These are phyloP conservation scores for Phragmites australis DNA, from an alignment of 176 grass and related monocot genomes.

Conservation along the genomic window DNA sequence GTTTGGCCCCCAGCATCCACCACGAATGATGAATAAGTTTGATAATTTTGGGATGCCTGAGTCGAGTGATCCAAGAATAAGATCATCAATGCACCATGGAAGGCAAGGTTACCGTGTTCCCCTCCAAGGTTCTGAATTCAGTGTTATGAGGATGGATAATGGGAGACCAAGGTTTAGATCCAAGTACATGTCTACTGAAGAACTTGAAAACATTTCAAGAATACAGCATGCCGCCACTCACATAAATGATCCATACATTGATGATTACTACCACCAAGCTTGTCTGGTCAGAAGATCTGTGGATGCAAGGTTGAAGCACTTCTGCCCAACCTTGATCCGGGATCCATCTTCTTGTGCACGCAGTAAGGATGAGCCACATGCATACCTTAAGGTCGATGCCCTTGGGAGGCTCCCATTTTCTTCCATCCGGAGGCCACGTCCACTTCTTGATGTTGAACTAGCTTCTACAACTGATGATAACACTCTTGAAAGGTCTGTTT, in stretches of 20 bases:
- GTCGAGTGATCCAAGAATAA: slow-evolving; percentile 57
- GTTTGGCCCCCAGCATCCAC: slow-evolving; percentile 45
- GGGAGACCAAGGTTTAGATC: slow-evolving; percentile 56
- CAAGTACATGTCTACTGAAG: slow-evolving; percentile 69
- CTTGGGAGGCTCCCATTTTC: slow-evolving; percentile 86
- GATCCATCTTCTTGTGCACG: slow-evolving; percentile 52
- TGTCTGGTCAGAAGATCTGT: slow-evolving; percentile 68
- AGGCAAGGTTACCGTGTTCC: slow-evolving; percentile 42
- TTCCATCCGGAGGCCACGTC: slow-evolving; percentile 73
- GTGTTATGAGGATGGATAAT: slow-evolving; percentile 57
- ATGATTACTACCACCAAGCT: slow-evolving; percentile 95
- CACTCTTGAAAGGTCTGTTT: slow-evolving; percentile 46
- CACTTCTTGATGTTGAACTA: slow-evolving; percentile 82
- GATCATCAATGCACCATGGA: slow-evolving; percentile 39
- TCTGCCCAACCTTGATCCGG: slow-evolving; percentile 66
- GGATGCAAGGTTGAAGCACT: slow-evolving; percentile 56
- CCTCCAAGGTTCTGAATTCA: slow-evolving; percentile 47
- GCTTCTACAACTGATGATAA: slow-evolving; percentile 39
- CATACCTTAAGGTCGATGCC: slow-evolving; percentile 88
- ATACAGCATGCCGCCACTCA: slow-evolving; percentile 82
- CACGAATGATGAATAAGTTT: slow-evolving; percentile 57
- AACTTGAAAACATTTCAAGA: slow-evolving; percentile 76
- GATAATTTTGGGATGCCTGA: slow-evolving; percentile 53
- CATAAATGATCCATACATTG: slow-evolving; percentile 74
- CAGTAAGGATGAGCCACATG: slow-evolving; percentile 77